These are phyloP conservation scores for Amanita polypyramis DNA, from an alignment of 768 basidiomycete species.

Conservation along the genomic window DNA sequence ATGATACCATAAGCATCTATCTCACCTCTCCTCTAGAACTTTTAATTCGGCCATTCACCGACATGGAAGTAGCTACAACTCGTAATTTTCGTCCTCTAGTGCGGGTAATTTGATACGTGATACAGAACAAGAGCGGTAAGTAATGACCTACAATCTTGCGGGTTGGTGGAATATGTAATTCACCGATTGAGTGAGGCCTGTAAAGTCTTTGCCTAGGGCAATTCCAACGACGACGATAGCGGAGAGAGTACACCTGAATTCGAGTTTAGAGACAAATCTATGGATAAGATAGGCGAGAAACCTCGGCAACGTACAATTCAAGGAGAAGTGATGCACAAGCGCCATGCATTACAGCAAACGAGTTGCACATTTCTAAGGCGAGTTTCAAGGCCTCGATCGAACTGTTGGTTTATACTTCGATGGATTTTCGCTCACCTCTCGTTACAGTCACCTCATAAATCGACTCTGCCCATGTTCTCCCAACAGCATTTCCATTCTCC, in stretches of 20 bases:
- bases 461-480: background rate
- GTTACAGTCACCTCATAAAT: background rate
- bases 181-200: constrained; percentile 41
- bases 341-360: constrained; percentile 39
- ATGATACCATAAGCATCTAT: background rate
- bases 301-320: constrained; percentile 31
- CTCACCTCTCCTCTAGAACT: constrained; percentile 35
- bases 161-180: constrained; percentile 39
- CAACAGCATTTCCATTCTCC: constrained; percentile 1
- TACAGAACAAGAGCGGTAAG: background rate
- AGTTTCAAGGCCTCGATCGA: background rate
- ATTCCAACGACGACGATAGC: constrained; percentile 32
- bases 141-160: constrained; percentile 19
- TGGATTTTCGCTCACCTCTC: background rate
- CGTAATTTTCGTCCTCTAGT: constrained; percentile 31
- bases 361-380: constrained; percentile 46
- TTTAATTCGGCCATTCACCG: constrained; percentile 29
- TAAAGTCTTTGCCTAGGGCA: constrained; percentile 27
- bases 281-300: background rate
- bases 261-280: background rate
- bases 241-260: constrained; percentile 30
- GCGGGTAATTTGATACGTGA: background rate
- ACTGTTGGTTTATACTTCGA: background rate
- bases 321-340: constrained; percentile 46
- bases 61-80: constrained; percentile 31